Evolutionary conservation across 75 land plant species (phyloP).

Genomic region (Sequoiadendron giganteum): DNA sequence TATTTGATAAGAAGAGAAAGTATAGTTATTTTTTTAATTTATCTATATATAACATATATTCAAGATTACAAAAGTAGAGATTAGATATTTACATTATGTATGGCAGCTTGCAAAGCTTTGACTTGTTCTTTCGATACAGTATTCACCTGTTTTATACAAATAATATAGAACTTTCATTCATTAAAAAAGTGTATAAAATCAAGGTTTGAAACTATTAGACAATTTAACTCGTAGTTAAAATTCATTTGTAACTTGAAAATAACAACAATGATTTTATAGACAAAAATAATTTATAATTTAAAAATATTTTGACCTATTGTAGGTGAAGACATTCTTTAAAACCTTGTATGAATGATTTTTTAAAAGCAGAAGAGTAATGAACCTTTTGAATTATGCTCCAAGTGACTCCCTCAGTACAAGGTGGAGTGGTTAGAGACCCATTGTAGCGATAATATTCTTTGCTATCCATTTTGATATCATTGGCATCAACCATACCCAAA

Average conservation of each 20-base stretch:
- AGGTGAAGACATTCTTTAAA: neutral
- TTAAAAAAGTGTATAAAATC: too few relatives aligned
- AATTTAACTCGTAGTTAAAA: too few relatives aligned
- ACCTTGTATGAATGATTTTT: too few relatives aligned
- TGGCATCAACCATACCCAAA: constrained; percentile 7
- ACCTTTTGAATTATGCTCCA: constrained; percentile 36
- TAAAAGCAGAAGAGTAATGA: too few relatives aligned
- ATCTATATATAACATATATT: neutral
- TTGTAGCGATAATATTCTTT: constrained; percentile 31
- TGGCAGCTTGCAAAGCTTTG: neutral
- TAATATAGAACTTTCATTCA: too few relatives aligned
- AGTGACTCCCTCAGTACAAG: constrained; percentile 39
- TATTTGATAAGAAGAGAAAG: too few relatives aligned
- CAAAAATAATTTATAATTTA: neutral
- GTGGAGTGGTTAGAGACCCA: constrained; percentile 48
- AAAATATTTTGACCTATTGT: too few relatives aligned
- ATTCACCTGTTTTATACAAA: neutral
- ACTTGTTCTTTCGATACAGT: constrained; percentile 9
- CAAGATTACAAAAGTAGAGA: neutral
- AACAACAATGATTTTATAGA: neutral
- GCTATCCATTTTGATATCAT: neutral
- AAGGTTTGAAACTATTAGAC: too few relatives aligned
- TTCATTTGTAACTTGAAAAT: neutral
- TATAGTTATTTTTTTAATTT: too few relatives aligned
- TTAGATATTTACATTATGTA: constrained; percentile 16